Evolutionary conservation across 305 asterid genomes (phyloP).

Genomic region (Ilex paraguariensis): DNA sequence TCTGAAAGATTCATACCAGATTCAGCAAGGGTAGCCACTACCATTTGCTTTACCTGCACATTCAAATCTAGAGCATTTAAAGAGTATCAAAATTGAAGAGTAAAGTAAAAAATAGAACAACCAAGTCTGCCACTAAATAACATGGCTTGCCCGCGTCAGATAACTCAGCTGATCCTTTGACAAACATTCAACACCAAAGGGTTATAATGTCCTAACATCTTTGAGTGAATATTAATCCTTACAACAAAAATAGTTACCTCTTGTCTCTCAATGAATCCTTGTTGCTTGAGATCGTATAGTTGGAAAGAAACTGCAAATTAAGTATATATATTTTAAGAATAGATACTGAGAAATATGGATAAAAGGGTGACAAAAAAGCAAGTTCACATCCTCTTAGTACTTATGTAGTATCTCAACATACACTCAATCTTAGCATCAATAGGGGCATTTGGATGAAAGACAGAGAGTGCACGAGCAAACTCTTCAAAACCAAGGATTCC

Average conservation of each 20-base stretch:
- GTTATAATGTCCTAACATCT: too few species aligned
- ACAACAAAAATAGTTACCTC: slow-evolving; percentile 47
- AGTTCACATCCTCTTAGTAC: neutral
- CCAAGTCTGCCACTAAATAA: too few species aligned
- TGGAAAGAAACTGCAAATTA: slow-evolving; percentile 72
- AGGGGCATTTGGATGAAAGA: slow-evolving; percentile 98
- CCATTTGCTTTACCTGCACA: slow-evolving; percentile 97
- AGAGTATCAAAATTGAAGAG: neutral
- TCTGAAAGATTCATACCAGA: slow-evolving; percentile 99
- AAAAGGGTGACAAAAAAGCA: neutral
- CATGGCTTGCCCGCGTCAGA: too few species aligned
- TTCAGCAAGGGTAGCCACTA: slow-evolving; percentile 97
- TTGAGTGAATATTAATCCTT: too few species aligned
- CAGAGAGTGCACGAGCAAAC: slow-evolving; percentile 97
- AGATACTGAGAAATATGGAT: neutral
- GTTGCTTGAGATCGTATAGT: slow-evolving; percentile 92
- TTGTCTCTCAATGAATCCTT: slow-evolving; percentile 84
- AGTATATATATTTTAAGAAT: neutral
- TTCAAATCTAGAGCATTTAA: slow-evolving; percentile 8
- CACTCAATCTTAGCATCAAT: slow-evolving; percentile 96
- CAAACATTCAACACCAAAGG: too few species aligned
- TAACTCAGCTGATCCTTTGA: too few species aligned
- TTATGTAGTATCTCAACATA: slow-evolving; percentile 20
- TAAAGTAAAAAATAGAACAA: too few species aligned
- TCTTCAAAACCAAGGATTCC: slow-evolving; percentile 98